These are phyloP conservation scores for Salvia sclarea DNA, from an alignment of 305 asterid genomes.

Conservation along the genomic window DNA sequence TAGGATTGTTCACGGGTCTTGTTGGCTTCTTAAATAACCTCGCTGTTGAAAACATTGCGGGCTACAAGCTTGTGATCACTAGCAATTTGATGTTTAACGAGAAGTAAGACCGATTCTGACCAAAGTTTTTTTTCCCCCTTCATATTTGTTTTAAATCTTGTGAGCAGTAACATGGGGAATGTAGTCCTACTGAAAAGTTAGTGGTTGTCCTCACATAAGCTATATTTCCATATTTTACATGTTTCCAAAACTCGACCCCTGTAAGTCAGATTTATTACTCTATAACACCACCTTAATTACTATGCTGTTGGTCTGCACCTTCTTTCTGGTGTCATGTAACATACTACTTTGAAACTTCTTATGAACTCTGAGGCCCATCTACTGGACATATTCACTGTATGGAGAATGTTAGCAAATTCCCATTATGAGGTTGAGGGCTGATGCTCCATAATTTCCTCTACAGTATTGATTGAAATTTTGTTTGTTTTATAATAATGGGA, in stretches of 20 bases:
- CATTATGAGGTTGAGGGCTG: conserved; percentile 1
- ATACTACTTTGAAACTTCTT: conserved; percentile 5
- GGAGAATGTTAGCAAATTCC: conserved; percentile 2
- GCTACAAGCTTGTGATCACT: conserved; percentile 73
- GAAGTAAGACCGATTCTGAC: conserved; percentile 50
- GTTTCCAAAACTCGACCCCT: neutral
- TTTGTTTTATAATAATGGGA: neutral
- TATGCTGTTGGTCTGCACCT: neutral
- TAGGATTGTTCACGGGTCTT: conserved; percentile 76
- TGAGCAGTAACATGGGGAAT: conserved; percentile 4
- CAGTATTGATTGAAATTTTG: neutral
- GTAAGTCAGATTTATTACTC: neutral
- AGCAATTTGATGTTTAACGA: conserved; percentile 64
- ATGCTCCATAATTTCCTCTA: neutral
- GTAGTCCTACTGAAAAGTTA: conserved; percentile 7
- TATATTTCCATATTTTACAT: neutral
- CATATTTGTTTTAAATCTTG: conserved; percentile 8
- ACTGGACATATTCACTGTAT: conserved; percentile 1
- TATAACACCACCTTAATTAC: neutral
- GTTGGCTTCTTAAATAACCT: conserved; percentile 87
- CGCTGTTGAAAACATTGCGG: conserved; percentile 90
- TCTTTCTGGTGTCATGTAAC: neutral
- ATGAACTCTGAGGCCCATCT: conserved; percentile 1
- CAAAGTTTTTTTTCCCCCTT: neutral
- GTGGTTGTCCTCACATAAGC: neutral